Base-by-base conservation (phyloP, 139 green algal species). In the Zygnema circumcarinatum region DNA sequence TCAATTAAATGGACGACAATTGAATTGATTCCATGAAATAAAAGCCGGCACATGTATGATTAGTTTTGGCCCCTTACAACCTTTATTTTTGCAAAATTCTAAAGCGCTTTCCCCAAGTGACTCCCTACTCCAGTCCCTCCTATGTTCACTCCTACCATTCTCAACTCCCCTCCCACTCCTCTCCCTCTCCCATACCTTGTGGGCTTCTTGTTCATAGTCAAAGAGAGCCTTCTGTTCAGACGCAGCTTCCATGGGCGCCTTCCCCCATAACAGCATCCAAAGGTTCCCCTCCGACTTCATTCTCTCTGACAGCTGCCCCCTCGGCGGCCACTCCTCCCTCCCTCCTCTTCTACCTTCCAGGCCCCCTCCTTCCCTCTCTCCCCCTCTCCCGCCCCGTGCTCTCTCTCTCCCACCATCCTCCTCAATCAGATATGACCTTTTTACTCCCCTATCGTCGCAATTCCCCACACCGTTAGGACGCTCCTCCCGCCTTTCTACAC, bases 261-360 rank as follows among this genome's bases (percentile, higher is more conserved):
- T 54, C 22, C 89, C 81, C 96, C 96, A 98, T 54, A 96, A 82
- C 84, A 90, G 47, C 76, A 82, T 81, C 95, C 95, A 97, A 38
- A 90, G 32, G 62, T 83, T 86, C 38, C 76, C 91, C 68, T 79
- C 25, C 38, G 7, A 36, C 32, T 69, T n/a, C 91, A 93, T 92
- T 21, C 86, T 81, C 41, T 39, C 32, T 40, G 41, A 84, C 31
- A 91, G 11, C 68, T n/a, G 33, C 84, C 74, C 81, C 40, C 25
- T 33, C 20, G 69, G 67, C 76, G 40, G 87, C 79, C 90, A 93
- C 81, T 32, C 89, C 79, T 33, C 79, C n/a, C n/a, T n/a, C n/a
- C n/a, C n/a, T n/a, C n/a, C n/a, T n/a, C n/a, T n/a, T n/a, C n/a
- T n/a, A n/a, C n/a, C n/a, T 67, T 36, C 52, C 33, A 31, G 2